A percentile compares a stretch with the other conserved stretches of the same genome.
Conservation (phyloP, 176 grass and related monocot genomes). For the Cenchrus purpureus region DNA sequence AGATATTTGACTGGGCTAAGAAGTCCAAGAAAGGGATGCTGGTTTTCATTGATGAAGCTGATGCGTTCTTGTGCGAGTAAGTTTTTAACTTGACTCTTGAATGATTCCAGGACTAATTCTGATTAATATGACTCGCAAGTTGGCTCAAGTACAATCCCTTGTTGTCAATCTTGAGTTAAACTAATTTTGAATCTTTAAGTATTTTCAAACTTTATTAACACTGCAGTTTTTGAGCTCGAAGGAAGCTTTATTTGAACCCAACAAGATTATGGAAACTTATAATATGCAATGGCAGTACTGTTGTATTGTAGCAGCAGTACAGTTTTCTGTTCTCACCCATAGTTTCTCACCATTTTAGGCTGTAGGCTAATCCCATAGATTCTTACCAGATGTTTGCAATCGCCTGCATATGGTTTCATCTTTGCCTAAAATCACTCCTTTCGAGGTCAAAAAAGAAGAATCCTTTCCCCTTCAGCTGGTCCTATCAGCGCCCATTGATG, state of each 20-base stretch:
- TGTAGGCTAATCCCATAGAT: too few species aligned
- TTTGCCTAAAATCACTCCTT: not conserved
- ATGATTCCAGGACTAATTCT: constrained; percentile 10
- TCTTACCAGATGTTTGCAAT: not conserved
- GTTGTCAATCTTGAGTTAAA: not conserved
- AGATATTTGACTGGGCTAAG: constrained; percentile 98
- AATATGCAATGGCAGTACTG: not conserved
- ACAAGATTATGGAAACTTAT: not conserved
- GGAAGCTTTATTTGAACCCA: not conserved
- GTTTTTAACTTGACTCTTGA: constrained; percentile 38
- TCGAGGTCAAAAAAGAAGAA: not conserved
- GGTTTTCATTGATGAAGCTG: constrained; percentile 95
- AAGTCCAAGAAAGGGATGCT: constrained; percentile 84
- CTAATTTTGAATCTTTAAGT: constrained; percentile 16
- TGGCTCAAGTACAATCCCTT: not conserved
- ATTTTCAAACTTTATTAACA: not conserved
- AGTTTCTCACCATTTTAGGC: not conserved
- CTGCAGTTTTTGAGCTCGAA: not conserved
- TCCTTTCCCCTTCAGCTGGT: not conserved
- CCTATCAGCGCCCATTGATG: not conserved
- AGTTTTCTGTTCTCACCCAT: not conserved
- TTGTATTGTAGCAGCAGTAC: not conserved
- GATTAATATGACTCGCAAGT: not conserved
- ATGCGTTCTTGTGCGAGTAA: constrained; percentile 99
- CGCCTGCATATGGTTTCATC: not conserved